A percentile compares a stretch with the other conserved stretches of the same genome.
Evolutionary conservation across 2,329 filamentous ascomycete species (phyloP).

Genomic region (Mycosphaerelloides madeirae): DNA sequence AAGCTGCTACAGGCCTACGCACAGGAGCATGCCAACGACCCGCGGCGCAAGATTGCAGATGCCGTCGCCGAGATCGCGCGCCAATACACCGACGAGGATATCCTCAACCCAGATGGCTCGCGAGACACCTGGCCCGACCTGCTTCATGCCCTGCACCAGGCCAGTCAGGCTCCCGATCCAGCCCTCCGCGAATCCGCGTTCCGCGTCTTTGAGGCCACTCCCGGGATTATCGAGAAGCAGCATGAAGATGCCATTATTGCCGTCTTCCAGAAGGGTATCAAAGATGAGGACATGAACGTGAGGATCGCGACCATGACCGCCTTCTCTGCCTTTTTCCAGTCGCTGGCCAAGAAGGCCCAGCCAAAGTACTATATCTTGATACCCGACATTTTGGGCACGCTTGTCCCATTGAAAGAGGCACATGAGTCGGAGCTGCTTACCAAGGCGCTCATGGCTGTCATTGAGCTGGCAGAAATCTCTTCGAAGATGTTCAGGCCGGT

Average conservation of each 20-base stretch:
- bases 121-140: constrained; percentile 79
- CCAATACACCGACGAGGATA: constrained; percentile 77
- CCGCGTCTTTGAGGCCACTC: constrained; percentile 90
- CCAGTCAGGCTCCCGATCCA: constrained; percentile 79
- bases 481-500: constrained; percentile 95
- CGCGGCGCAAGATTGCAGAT: constrained; percentile 94
- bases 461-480: constrained; percentile 88
- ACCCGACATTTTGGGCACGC: constrained; percentile 86
- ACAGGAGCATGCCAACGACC: constrained; percentile 65
- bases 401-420: constrained; percentile 88
- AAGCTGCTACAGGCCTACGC: constrained; percentile 76
- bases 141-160: constrained; percentile 76
- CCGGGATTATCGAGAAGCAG: constrained; percentile 91
- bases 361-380: constrained; percentile 82
- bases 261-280: constrained; percentile 88
- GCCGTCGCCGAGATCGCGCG: constrained; percentile 93
- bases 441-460: constrained; percentile 82
- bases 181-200: constrained; percentile 89
- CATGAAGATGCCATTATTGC: constrained; percentile 85
- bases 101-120: constrained; percentile 26
- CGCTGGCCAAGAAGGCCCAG: constrained; percentile 80
- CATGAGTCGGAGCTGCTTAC: constrained; percentile 87
- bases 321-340: constrained; percentile 93
- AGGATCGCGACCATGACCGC: constrained; percentile 93
- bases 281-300: constrained; percentile 80